A percentile compares a stretch with the other conserved stretches of the same genome.
These are phyloP conservation scores for Citrus cavaleriei DNA, from an alignment of 345 rosid genomes.

Conservation along the genomic window DNA sequence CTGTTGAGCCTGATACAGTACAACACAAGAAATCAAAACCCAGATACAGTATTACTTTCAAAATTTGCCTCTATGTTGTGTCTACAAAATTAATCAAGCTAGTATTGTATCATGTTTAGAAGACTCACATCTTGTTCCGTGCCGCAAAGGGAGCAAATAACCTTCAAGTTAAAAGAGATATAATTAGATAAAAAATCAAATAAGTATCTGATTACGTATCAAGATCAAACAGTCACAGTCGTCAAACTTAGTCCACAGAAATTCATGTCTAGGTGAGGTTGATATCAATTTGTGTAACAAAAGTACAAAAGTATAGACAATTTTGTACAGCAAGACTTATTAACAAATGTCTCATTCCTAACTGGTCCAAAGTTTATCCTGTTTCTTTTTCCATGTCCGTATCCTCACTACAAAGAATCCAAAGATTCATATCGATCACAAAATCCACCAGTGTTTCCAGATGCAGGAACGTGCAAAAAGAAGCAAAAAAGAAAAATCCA, in stretches of 20 bases:
- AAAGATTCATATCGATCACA: not conserved
- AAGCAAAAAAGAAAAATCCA: not conserved
- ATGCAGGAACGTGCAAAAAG: not conserved
- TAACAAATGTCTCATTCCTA: constrained; percentile 5
- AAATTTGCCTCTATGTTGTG: no score
- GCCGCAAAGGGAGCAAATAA: constrained; percentile 55
- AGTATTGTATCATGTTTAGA: not conserved
- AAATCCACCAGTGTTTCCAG: constrained; percentile 5
- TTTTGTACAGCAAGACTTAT: constrained; percentile 1
- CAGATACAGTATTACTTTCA: not conserved
- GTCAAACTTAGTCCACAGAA: not conserved
- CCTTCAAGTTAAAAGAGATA: constrained; percentile 30
- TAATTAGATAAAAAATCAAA: not conserved
- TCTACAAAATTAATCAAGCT: not conserved
- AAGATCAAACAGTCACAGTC: not conserved
- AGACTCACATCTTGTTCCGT: constrained; percentile 66
- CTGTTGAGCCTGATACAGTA: constrained; percentile 43
- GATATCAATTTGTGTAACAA: constrained; percentile 22
- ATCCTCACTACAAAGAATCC: not conserved
- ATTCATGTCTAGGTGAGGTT: not conserved
- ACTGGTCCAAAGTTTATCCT: constrained; percentile 10
- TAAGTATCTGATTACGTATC: not conserved
- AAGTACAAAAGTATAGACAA: constrained; percentile 3
- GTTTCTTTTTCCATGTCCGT: not conserved
- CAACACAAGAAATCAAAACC: not conserved